These are phyloP conservation scores for Mycosphaerella sp. DNA, from an alignment of 2,329 filamentous ascomycete genomes.

Conservation along the genomic window DNA sequence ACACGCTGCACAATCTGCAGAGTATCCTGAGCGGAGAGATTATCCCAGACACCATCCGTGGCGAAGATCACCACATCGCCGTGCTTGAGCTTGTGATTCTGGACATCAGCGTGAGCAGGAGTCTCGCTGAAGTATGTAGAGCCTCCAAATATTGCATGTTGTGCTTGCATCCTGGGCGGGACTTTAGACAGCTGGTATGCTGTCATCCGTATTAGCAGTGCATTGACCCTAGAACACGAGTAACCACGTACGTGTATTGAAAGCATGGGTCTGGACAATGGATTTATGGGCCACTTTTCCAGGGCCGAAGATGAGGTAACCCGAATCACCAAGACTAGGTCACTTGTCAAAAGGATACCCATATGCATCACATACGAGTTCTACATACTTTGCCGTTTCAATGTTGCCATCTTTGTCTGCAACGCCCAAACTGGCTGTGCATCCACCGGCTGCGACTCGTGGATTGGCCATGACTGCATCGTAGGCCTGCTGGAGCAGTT, in stretches of 20 bases:
- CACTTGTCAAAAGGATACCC: constrained; percentile 1
- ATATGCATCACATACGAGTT: not conserved
- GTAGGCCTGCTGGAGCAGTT: constrained; percentile 77
- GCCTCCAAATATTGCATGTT: constrained; percentile 78
- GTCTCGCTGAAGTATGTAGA: constrained; percentile 63
- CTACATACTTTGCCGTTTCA: constrained; percentile 69
- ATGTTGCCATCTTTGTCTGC: constrained; percentile 65
- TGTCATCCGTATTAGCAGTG: not conserved
- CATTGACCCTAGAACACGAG: not conserved
- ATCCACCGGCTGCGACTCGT: constrained; percentile 72
- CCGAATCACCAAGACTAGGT: constrained; percentile 73
- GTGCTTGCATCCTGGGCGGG: constrained; percentile 68
- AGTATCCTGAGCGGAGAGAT: constrained; percentile 84
- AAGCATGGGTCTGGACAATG: constrained; percentile 84
- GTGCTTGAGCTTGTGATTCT: constrained; percentile 69
- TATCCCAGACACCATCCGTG: constrained; percentile 94
- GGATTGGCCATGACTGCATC: constrained; percentile 70
- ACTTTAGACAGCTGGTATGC: constrained; percentile 86
- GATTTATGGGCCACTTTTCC: constrained; percentile 81
- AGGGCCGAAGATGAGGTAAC: constrained; percentile 77
- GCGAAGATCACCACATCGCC: constrained; percentile 92
- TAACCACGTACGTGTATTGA: constrained; percentile 65
- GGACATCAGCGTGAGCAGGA: constrained; percentile 75
- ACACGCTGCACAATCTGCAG: constrained; percentile 62
- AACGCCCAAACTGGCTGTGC: constrained; percentile 84